phyloP scores from a whole-genome alignment of 495 filamentous ascomycete genomes.

The Xylaria curta region DNA sequence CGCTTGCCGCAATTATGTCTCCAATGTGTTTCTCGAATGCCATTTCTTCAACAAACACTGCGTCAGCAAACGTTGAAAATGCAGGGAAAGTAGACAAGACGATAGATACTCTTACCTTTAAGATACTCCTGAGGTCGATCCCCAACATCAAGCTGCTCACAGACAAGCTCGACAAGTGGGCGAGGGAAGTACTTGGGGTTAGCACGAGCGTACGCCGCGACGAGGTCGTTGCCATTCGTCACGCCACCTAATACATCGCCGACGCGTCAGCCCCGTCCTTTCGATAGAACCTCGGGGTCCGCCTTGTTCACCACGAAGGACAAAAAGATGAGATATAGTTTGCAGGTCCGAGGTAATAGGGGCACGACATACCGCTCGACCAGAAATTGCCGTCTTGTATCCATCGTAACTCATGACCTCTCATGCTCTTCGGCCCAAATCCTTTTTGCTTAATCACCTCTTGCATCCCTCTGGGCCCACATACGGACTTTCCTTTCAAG shows the following conservation, averaged over 20 bases:
- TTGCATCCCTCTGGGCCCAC: conserved; percentile 60
- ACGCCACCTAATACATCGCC: conserved; percentile 56
- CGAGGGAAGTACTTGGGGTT: conserved; percentile 51
- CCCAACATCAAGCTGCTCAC: conserved; percentile 58
- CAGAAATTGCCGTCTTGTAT: conserved; percentile 65
- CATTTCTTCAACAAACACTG: conserved; percentile 13
- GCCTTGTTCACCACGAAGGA: neutral
- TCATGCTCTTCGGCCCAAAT: conserved; percentile 50
- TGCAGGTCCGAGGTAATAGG: neutral
- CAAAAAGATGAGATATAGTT: neutral
- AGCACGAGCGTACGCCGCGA: conserved; percentile 59
- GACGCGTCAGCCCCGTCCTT: conserved; percentile 5
- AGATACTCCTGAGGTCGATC: conserved; percentile 54
- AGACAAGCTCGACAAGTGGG: conserved; percentile 54
- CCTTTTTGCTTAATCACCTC: conserved; percentile 50
- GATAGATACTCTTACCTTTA: conserved; percentile 31
- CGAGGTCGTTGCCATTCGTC: conserved; percentile 68
- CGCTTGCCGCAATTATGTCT: neutral
- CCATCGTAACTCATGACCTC: conserved; percentile 56
- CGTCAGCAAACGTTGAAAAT: conserved; percentile 22
- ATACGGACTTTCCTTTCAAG: conserved; percentile 52
- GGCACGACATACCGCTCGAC: conserved; percentile 58
- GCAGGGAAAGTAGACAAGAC: neutral
- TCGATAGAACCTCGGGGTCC: neutral
- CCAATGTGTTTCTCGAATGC: neutral